These are phyloP conservation scores for Fistulinella prunicolor DNA, from an alignment of 768 basidiomycete genomes.

Conservation along the genomic window DNA sequence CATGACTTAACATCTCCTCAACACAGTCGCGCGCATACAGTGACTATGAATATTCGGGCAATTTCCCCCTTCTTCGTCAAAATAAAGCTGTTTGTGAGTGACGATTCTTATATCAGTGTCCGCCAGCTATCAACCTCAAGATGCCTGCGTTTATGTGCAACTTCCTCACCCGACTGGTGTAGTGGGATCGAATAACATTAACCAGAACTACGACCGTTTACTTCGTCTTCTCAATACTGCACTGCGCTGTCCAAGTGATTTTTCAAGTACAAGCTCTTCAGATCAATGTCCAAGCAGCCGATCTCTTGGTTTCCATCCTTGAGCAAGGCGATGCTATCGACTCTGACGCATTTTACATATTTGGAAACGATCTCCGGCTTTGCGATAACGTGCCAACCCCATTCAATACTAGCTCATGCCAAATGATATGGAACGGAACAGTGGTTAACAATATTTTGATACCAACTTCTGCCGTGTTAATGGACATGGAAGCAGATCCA, in stretches of 20 bases:
- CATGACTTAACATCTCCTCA: neutral
- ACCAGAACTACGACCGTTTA: slow-evolving; percentile 65
- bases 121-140: too few species aligned
- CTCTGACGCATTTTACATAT: slow-evolving; percentile 43
- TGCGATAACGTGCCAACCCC: slow-evolving; percentile 51
- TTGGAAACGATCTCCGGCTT: slow-evolving; percentile 49
- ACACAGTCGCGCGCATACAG: neutral
- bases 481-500: neutral
- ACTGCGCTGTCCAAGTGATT: slow-evolving; percentile 64
- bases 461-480: neutral
- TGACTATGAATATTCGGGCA: slow-evolving; percentile 39
- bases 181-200: slow-evolving; percentile 73
- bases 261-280: slow-evolving; percentile 67
- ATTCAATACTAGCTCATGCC: slow-evolving; percentile 39
- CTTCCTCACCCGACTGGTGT: too few species aligned
- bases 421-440: slow-evolving; percentile 54
- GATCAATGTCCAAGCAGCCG: slow-evolving; percentile 58
- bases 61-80: slow-evolving; percentile 37
- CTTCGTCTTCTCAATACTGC: slow-evolving; percentile 61
- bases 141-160: neutral
- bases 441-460: slow-evolving; percentile 4
- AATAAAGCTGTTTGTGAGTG: slow-evolving; percentile 48
- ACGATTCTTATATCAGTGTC: neutral
- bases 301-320: slow-evolving; percentile 50
- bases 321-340: slow-evolving; percentile 46